phyloP scores from a whole-genome alignment of 129 eudicot species.

The Flaveria brownii region DNA sequence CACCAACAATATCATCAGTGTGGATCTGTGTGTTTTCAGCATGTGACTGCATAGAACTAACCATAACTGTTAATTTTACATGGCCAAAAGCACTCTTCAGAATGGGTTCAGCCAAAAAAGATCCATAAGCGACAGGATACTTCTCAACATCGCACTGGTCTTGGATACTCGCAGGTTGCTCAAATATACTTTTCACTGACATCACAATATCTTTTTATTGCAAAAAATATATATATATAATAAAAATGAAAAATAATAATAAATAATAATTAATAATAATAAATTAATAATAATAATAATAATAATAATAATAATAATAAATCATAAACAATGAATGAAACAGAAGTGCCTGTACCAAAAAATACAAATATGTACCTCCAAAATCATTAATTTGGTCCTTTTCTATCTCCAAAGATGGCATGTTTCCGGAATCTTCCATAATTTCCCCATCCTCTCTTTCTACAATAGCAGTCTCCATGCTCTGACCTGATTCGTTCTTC shows the following conservation, averaged over 20 bases:
- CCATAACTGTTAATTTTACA: slow-evolving; percentile 31
- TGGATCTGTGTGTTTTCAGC: slow-evolving; percentile 8
- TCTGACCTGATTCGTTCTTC: slow-evolving; percentile 35
- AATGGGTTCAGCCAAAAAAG: slow-evolving; percentile 35
- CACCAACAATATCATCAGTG: slow-evolving; percentile 23
- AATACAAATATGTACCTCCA: slow-evolving; percentile 41
- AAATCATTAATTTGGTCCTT: slow-evolving; percentile 31
- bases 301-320: background rate
- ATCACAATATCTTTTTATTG: slow-evolving; percentile 33
- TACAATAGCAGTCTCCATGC: slow-evolving; percentile 23
- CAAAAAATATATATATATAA: background rate
- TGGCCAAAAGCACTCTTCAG: slow-evolving; percentile 46
- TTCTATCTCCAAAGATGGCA: slow-evolving; percentile 27
- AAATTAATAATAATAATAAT: no score
- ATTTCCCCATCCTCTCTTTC: slow-evolving; percentile 43
- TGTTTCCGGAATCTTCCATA: slow-evolving; percentile 28
- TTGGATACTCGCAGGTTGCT: slow-evolving; percentile 33
- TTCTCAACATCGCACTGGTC: slow-evolving; percentile 27
- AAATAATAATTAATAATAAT: no score
- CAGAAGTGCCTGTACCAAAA: background rate
- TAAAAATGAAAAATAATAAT: background rate
- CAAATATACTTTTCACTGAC: slow-evolving; percentile 29
- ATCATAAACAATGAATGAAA: slow-evolving; percentile 20
- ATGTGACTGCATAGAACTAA: slow-evolving; percentile 25
- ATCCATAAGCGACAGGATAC: slow-evolving; percentile 26